These are phyloP conservation scores for Marasmius oreades DNA, from an alignment of 1,284 basidiomycete species.

Conservation along the genomic window DNA sequence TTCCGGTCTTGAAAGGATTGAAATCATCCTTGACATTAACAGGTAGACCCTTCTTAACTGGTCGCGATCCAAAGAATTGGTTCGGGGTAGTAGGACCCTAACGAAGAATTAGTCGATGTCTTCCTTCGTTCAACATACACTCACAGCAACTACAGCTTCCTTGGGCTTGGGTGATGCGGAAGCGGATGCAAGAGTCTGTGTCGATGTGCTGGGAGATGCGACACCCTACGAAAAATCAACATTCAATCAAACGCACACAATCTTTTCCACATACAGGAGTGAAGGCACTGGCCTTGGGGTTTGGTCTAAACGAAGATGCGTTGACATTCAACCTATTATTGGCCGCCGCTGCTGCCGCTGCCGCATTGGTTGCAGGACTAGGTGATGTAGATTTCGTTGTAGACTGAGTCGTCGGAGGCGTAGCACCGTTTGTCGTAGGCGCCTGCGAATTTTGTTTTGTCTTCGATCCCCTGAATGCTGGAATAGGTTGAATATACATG, in stretches of 20 bases:
- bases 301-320: slow-evolving; percentile 79
- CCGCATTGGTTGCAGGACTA: slow-evolving; percentile 34
- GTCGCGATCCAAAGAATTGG: slow-evolving; percentile 83
- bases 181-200: slow-evolving; percentile 34
- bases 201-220: slow-evolving; percentile 36
- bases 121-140: not conserved
- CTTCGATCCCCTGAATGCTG: slow-evolving; percentile 79
- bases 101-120: slow-evolving; percentile 1
- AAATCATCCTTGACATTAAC: slow-evolving; percentile 92
- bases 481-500: slow-evolving; percentile 87
- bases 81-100: slow-evolving; percentile 50
- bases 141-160: slow-evolving; percentile 40
- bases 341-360: slow-evolving; percentile 36
- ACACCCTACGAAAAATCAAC: slow-evolving; percentile 35
- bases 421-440: slow-evolving; percentile 26
- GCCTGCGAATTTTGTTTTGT: slow-evolving; percentile 16
- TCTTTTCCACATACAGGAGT: slow-evolving; percentile 49
- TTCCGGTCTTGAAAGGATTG: slow-evolving; percentile 88
- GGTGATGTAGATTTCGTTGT: slow-evolving; percentile 24
- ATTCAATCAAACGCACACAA: slow-evolving; percentile 8
- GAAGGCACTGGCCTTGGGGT: slow-evolving; percentile 75
- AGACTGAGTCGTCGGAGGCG: slow-evolving; percentile 17
- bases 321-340: slow-evolving; percentile 65
- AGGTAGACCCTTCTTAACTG: slow-evolving; percentile 66
- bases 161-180: slow-evolving; percentile 62